These are phyloP conservation scores for Gossypium bickii DNA, from an alignment of 345 rosid genomes.

Conservation along the genomic window DNA sequence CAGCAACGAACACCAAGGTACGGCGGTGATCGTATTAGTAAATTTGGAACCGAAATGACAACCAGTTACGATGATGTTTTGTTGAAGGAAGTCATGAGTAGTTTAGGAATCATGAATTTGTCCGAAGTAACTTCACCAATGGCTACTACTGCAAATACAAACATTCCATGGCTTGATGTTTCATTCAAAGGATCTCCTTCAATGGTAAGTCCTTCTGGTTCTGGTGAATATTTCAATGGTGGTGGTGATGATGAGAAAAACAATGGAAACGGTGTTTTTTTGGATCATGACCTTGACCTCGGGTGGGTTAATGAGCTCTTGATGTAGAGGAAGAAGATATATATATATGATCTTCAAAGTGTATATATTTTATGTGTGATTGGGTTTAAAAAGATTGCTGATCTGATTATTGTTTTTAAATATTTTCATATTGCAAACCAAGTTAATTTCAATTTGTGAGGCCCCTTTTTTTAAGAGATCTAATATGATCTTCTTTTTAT, in stretches of 20 bases:
- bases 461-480: not conserved
- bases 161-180: constrained; percentile 43
- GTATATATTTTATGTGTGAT: not conserved
- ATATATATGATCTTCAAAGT: not conserved
- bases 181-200: constrained; percentile 44
- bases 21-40: constrained; percentile 25
- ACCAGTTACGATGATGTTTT: constrained; percentile 47
- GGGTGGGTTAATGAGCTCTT: constrained; percentile 94
- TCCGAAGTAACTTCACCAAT: constrained; percentile 35
- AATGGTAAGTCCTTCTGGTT: constrained; percentile 28
- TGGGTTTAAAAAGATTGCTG: not conserved
- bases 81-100: constrained; percentile 44
- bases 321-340: constrained; percentile 36
- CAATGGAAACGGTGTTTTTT: not conserved
- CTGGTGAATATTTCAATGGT: constrained; percentile 13
- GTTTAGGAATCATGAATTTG: constrained; percentile 52
- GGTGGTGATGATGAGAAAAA: not conserved
- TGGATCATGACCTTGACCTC: constrained; percentile 56
- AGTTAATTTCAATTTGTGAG: not conserved
- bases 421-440: not conserved
- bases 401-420: not conserved
- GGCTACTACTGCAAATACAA: constrained; percentile 11
- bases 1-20: constrained; percentile 15
- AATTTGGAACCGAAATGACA: constrained; percentile 27
- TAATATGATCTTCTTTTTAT: not conserved